Base-by-base conservation (phyloP, 768 basidiomycete species). In the Strobilomyces echinocephalus region DNA sequence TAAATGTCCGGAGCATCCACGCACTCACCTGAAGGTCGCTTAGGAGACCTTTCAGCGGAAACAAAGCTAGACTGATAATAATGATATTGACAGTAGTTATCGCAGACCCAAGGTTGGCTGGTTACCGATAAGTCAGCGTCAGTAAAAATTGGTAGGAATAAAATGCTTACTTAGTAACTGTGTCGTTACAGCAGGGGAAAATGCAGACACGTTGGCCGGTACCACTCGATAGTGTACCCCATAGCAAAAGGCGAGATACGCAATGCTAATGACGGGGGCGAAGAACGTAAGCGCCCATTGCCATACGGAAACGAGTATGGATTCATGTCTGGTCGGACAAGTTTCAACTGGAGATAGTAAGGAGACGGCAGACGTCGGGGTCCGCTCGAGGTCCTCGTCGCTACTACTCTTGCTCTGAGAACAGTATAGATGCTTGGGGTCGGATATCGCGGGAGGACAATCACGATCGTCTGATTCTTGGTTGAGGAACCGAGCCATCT, bases 221-320 rank as follows among this genome's bases (percentile, higher is more conserved):
- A 61, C 60, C 26, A 57, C 46, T 8, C 35, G 59, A 49, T 57
- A 54, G 46, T 60, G 60, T 34, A 61, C 60, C 34, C 48, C 46
- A n/a, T 60, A 61, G 14, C 59, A 61, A 33, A 61, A 60, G 4
- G 43, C 18, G 43, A 61, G 60, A 21, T 60, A 61, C 1, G 47
- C 52, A 15, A 54, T 33, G 11, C 33, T 52, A 5, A 61, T 39
- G 5, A n/a, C 9, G 10, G 55, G 52, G 16, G 30, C 42, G 2
- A 60, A 9, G 21, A 60, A 3, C 9, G 52, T n/a, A 36, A 40
- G 14, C 33, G 35, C 31, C 59, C 55, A 54, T 46, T 52, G 40
- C 52, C 46, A 54, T n/a, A 30, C 4, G 21, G 36, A 45, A 35
- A 26, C 21, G 40, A 61, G 28, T 7, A 26, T 34, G 15, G 39